A percentile compares a stretch with the other conserved stretches of the same genome.
These are phyloP conservation scores for Blattamonas nauphoetae DNA, from an alignment of 78 protist species.

Conservation along the genomic window DNA sequence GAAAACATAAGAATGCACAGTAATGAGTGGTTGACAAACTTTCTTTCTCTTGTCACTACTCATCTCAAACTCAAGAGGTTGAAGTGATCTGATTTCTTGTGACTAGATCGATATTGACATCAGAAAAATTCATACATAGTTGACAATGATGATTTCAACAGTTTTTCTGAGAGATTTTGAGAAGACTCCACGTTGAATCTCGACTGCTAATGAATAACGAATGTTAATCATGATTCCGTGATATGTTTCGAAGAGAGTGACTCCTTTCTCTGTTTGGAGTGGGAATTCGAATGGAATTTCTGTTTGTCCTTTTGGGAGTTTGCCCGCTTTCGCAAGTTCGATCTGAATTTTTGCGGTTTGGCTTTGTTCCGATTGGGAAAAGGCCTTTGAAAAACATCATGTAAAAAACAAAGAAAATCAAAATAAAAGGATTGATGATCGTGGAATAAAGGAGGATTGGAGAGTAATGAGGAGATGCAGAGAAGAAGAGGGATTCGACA, in stretches of 20 bases:
- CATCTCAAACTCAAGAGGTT: conserved; percentile 14
- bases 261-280: conserved; percentile 38
- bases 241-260: conserved; percentile 62
- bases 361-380: conserved; percentile 10
- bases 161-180: conserved; percentile 40
- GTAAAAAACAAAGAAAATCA: too few species aligned
- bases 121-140: background rate
- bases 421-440: too few species aligned
- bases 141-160: conserved; percentile 52
- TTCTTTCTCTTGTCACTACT: conserved; percentile 24
- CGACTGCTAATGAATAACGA: conserved; percentile 20
- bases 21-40: background rate
- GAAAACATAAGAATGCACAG: background rate
- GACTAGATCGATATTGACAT: conserved; percentile 8
- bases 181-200: conserved; percentile 49
- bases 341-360: conserved; percentile 27
- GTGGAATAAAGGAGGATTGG: background rate
- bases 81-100: background rate
- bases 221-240: conserved; percentile 76
- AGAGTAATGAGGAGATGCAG: background rate
- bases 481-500: background rate
- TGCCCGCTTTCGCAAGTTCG: conserved; percentile 47
- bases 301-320: conserved; percentile 46
- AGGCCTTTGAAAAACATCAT: too few species aligned
- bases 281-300: conserved; percentile 75